Evolutionary conservation across 75 land plant species (phyloP), one percentile per base, ranked within the genome.

Genomic region (Selaginella tamariscina): DNA sequence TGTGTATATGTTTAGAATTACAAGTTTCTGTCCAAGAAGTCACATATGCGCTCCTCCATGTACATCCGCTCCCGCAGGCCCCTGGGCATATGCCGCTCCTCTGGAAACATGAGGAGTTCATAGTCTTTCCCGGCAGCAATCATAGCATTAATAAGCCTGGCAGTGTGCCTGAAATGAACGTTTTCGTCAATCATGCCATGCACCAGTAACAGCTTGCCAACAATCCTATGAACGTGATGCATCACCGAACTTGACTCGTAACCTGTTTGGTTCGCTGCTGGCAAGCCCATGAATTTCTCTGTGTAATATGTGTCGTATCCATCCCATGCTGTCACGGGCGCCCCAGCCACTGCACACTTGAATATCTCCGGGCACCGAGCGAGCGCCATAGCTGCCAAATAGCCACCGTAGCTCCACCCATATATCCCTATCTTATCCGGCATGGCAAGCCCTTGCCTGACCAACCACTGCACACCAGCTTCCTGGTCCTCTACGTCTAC

Each of bases 101-200:
- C 94, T 0, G 98, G 98, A 69, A 93, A 93, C 0, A 93, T 71
- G 8, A 93, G 71, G 1, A 93, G 77, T 75, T 93, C 98, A 64
- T 93, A 88, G 2, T 73, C 73, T 71, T 86, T 88, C 1, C 87
- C 73, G 26, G 86, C 88, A 0, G 84, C 79, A 5, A 85, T 79
- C 0, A 93, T 75, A 1, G 88, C 87, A 73, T 93, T 93, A 49
- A 93, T 77, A 11, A 93, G 86, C 69, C 98, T 77, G n/a, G 94
- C 98, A 0, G 98, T 93, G 83, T 93, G 98, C 77, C 98, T 74
- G 70, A 93, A 93, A 65, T 93, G 98, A 27, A 93, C 98, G 65
- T 93, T 93, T 56, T 93, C 98, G 56, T 93, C 98, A 32, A 88
- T 88, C 98, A 93, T 93, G 2, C 98, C 98, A 73, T 93, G 98